phyloP scores from a whole-genome alignment of 305 asterid species.

The Solanum hybrid region DNA sequence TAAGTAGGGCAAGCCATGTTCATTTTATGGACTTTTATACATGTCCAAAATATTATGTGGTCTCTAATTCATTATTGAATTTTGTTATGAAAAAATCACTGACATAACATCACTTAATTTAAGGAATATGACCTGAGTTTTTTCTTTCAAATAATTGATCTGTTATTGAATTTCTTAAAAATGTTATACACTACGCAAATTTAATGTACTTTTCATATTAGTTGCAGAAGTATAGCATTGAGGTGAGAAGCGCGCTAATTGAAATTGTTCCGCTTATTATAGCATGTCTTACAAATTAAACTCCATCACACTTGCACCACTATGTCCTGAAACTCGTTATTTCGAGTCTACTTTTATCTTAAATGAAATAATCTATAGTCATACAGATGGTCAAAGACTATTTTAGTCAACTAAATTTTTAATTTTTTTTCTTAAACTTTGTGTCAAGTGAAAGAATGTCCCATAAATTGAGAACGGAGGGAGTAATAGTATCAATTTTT shows the following conservation, averaged over 20 bases:
- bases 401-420: rapidly evolving
- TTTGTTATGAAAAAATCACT: conserved; percentile 3
- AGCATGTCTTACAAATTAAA: neutral
- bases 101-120: conserved; percentile 28
- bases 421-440: neutral
- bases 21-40: conserved; percentile 12
- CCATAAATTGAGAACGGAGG: neutral
- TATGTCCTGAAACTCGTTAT: neutral
- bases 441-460: neutral
- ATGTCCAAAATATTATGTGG: conserved; percentile 17
- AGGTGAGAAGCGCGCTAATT: neutral
- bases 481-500: neutral
- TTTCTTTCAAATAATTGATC: neutral
- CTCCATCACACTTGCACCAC: neutral
- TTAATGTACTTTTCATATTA: neutral
- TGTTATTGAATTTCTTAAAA: neutral
- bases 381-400: neutral
- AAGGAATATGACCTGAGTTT: conserved; percentile 9
- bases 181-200: neutral
- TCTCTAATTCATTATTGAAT: conserved; percentile 10
- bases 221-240: neutral
- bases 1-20: neutral
- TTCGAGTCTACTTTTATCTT: neutral
- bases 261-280: neutral
- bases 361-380: no score